phyloP scores from a whole-genome alignment of 2,329 filamentous ascomycete genomes.

The Fusarium falciforme region DNA sequence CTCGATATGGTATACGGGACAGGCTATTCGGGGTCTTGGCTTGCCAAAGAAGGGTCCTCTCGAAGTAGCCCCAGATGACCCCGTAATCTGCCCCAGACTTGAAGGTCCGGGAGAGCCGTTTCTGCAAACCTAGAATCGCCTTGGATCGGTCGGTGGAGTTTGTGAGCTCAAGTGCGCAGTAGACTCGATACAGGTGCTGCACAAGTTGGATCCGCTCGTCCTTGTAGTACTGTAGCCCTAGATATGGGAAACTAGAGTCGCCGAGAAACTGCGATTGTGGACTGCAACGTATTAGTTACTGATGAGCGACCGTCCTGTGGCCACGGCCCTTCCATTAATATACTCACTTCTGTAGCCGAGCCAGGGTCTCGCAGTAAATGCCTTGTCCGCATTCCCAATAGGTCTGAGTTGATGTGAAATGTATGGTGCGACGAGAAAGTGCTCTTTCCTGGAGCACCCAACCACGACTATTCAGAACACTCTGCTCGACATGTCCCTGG shows the following conservation, averaged over 20 bases:
- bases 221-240: background rate
- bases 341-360: background rate
- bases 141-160: background rate
- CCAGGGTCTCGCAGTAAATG: constrained; percentile 1
- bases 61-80: background rate
- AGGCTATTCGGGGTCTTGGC: background rate
- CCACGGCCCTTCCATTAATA: background rate
- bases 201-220: background rate
- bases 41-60: background rate
- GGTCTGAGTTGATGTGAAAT: background rate
- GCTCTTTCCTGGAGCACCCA: constrained; percentile 12
- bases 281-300: background rate
- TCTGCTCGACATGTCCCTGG: background rate
- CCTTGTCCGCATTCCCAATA: constrained; percentile 15
- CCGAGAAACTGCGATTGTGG: background rate
- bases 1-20: background rate
- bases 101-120: background rate
- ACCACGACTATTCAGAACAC: background rate
- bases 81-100: background rate
- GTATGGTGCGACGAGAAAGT: background rate
- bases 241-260: background rate
- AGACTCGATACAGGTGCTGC: background rate
- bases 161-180: background rate
- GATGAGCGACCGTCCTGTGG: background rate
- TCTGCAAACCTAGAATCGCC: background rate